Percentiles rank a stretch among this genome's conserved stretches.
phyloP scores from a whole-genome alignment of 495 filamentous ascomycete genomes.

The Pseudevernia furfuracea region DNA sequence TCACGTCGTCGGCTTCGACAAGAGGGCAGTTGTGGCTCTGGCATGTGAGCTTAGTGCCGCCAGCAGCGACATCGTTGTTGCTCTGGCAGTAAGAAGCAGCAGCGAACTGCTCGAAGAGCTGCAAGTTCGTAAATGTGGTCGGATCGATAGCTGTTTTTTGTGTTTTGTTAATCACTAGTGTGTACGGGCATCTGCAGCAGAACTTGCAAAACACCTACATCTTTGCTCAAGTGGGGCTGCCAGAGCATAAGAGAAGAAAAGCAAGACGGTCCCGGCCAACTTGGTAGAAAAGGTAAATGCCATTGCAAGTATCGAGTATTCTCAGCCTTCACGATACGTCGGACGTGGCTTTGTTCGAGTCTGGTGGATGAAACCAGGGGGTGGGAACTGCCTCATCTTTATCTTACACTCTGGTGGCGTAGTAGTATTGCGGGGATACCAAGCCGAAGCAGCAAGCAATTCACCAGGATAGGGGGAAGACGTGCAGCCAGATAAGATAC shows the following conservation, averaged over 20 bases:
- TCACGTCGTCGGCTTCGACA: slow-evolving; percentile 49
- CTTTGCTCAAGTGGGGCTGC: slow-evolving; percentile 6
- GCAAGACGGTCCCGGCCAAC: not conserved
- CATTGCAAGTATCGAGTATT: not conserved
- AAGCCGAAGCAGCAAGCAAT: too few species aligned
- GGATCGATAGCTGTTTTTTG: slow-evolving; percentile 28
- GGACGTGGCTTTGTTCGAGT: not conserved
- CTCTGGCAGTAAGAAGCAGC: slow-evolving; percentile 61
- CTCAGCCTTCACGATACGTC: too few species aligned
- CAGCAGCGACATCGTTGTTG: slow-evolving; percentile 39
- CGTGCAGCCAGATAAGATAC: too few species aligned
- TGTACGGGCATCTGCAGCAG: too few species aligned
- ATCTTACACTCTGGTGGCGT: not conserved
- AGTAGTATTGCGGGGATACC: too few species aligned
- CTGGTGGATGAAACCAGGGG: not conserved
- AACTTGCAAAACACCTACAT: not conserved
- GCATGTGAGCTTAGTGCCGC: slow-evolving; percentile 51
- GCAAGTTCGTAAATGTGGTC: slow-evolving; percentile 42
- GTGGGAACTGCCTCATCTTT: not conserved
- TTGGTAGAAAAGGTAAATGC: not conserved
- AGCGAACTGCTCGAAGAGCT: slow-evolving; percentile 62
- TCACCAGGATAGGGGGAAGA: too few species aligned
- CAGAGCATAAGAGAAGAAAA: not conserved
- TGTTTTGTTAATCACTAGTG: not conserved
- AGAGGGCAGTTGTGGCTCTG: slow-evolving; percentile 51